Percentiles rank a stretch among this genome's conserved stretches.
phyloP scores from a whole-genome alignment of 2,329 filamentous ascomycete species.

The Xylaria sp. region DNA sequence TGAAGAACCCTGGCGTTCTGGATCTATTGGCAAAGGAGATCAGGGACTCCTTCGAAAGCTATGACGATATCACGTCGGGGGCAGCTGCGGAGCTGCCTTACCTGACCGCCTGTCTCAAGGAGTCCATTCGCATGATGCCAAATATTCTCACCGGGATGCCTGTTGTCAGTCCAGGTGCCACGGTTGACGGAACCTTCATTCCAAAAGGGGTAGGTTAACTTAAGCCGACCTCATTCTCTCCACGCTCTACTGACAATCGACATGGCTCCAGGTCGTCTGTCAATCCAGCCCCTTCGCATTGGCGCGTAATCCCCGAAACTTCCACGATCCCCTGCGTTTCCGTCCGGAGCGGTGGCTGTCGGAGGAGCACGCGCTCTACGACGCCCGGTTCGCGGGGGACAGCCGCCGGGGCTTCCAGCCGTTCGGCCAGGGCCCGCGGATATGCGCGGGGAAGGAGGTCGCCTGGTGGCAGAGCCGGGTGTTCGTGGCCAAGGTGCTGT shows the following conservation, averaged over 20 bases:
- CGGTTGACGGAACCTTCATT: conserved; percentile 29
- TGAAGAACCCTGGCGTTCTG: conserved; percentile 31
- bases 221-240: too few species aligned
- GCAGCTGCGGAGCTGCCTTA: conserved; percentile 34
- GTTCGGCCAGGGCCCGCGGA: conserved; percentile 16
- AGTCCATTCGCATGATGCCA: conserved; percentile 39
- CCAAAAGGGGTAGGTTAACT: conserved; percentile 20
- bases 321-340: conserved; percentile 12
- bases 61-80: conserved; percentile 34
- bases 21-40: conserved; percentile 38
- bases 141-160: conserved; percentile 30
- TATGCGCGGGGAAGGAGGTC: conserved; percentile 21
- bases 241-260: too few species aligned
- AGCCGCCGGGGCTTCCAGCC: conserved; percentile 10
- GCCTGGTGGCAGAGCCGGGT: conserved; percentile 9
- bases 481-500: too few species aligned
- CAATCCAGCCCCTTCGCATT: neutral
- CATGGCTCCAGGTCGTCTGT: neutral
- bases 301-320: conserved; percentile 8
- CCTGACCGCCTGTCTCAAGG: conserved; percentile 39
- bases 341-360: conserved; percentile 22
- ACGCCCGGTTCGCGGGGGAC: conserved; percentile 13
- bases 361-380: conserved; percentile 12
- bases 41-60: conserved; percentile 32
- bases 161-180: conserved; percentile 23